Conservation (phyloP, 1,139 yeast genomes). For the Taiozyma sp. region DNA sequence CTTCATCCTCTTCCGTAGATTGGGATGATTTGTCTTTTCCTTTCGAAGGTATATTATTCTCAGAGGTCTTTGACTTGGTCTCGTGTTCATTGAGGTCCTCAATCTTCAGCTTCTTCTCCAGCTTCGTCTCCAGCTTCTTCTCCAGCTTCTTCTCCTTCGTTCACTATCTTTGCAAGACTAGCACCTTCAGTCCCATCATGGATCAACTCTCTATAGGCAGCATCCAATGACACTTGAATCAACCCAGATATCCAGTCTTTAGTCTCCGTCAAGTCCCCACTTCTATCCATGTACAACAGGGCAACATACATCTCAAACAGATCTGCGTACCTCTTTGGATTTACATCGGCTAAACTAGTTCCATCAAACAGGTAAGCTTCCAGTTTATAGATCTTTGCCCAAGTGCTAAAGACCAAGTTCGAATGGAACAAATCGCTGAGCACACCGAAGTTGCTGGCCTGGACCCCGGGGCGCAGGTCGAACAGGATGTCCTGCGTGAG, state of each 20-base stretch:
- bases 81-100: background rate
- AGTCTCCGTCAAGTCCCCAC: slow-evolving; percentile 36
- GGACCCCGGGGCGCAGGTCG: background rate
- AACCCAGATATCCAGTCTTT: background rate
- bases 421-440: background rate
- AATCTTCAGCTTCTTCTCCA: background rate
- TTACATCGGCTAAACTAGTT: slow-evolving; percentile 20
- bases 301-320: slow-evolving; percentile 90
- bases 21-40: too few relatives aligned
- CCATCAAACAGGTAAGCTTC: background rate
- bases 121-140: too few relatives aligned
- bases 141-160: slow-evolving; percentile 20
- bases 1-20: background rate
- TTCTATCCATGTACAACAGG: slow-evolving; percentile 59
- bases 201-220: background rate
- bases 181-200: background rate
- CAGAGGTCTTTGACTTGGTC: too few relatives aligned
- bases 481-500: background rate
- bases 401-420: background rate
- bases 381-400: background rate
- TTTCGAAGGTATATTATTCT: too few relatives aligned
- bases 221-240: background rate
- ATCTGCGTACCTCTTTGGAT: slow-evolving; percentile 47
- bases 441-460: background rate
- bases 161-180: slow-evolving; percentile 48